Evolutionary conservation across 2,329 filamentous ascomycete genomes (phyloP).

Genomic region (Diaporthe caulivora): DNA sequence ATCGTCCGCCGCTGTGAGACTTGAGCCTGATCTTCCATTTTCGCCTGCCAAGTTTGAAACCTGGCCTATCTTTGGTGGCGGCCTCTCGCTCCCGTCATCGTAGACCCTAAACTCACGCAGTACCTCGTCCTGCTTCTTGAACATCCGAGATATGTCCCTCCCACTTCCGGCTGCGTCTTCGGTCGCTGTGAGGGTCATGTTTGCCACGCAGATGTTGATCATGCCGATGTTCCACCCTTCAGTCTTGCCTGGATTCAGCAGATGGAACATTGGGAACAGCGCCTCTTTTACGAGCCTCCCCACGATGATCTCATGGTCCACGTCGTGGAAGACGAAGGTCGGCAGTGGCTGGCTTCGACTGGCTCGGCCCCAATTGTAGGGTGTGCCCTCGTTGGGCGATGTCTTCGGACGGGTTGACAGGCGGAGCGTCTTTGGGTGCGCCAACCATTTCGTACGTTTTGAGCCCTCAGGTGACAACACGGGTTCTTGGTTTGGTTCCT

Average conservation of each 20-base stretch:
- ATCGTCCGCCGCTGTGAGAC: background rate
- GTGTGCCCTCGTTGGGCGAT: slow-evolving; percentile 54
- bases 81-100: slow-evolving; percentile 49
- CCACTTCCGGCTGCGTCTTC: slow-evolving; percentile 68
- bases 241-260: slow-evolving; percentile 75
- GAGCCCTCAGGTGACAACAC: slow-evolving; percentile 41
- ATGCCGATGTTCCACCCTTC: slow-evolving; percentile 83
- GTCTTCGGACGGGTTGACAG: slow-evolving; percentile 77
- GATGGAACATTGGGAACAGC: slow-evolving; percentile 79
- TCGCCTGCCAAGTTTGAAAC: slow-evolving; percentile 37
- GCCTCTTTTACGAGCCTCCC: slow-evolving; percentile 77
- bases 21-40: too few relatives aligned
- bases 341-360: slow-evolving; percentile 83
- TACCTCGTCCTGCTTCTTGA: slow-evolving; percentile 78
- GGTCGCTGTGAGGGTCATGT: slow-evolving; percentile 76
- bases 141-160: slow-evolving; percentile 86
- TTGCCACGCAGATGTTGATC: slow-evolving; percentile 88
- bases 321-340: slow-evolving; percentile 72
- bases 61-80: slow-evolving; percentile 34
- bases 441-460: slow-evolving; percentile 72
- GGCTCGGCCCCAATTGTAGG: slow-evolving; percentile 74
- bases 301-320: slow-evolving; percentile 70
- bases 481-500: slow-evolving; percentile 52
- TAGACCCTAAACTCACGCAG: slow-evolving; percentile 75
- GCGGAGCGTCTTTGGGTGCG: slow-evolving; percentile 83